Evolutionary conservation across 176 grass and related monocot species (phyloP).

Genomic region (Chloris gayana): DNA sequence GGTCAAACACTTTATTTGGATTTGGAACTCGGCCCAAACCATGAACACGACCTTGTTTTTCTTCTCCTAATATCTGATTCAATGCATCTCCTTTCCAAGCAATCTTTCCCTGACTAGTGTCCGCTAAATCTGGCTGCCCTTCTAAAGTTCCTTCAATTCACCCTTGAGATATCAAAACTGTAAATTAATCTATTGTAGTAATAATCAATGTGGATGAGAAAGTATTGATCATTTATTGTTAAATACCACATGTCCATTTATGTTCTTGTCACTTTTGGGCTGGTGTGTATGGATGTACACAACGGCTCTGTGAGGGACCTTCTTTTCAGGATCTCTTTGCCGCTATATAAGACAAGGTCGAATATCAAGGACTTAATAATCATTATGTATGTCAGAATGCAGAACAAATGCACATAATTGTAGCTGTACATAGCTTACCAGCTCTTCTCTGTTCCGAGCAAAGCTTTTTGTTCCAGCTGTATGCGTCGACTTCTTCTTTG

Average conservation of each 20-base stretch:
- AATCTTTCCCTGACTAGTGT: not conserved
- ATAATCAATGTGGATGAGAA: not conserved
- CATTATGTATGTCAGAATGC: not conserved
- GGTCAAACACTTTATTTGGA: not conserved
- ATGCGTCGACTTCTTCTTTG: not conserved
- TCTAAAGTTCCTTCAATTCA: not conserved
- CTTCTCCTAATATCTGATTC: constrained; percentile 17
- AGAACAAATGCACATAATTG: not conserved
- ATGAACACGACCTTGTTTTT: not conserved
- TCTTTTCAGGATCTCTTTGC: constrained; percentile 5
- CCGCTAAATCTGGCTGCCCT: not conserved
- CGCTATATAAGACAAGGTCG: not conserved
- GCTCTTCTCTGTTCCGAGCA: not conserved
- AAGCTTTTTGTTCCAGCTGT: not conserved
- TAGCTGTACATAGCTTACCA: not conserved
- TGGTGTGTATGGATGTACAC: not conserved
- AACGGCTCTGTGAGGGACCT: not conserved
- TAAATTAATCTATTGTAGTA: not conserved
- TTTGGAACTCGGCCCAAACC: not conserved
- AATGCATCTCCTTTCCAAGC: constrained; percentile 24
- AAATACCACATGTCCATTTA: constrained; percentile 13
- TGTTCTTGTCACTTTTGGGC: not conserved
- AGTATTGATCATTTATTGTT: not conserved
- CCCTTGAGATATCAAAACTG: not conserved
- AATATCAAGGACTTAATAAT: not conserved